These are phyloP conservation scores for Rhodotorula sp. DNA, from an alignment of 1,284 basidiomycete species.

Conservation along the genomic window DNA sequence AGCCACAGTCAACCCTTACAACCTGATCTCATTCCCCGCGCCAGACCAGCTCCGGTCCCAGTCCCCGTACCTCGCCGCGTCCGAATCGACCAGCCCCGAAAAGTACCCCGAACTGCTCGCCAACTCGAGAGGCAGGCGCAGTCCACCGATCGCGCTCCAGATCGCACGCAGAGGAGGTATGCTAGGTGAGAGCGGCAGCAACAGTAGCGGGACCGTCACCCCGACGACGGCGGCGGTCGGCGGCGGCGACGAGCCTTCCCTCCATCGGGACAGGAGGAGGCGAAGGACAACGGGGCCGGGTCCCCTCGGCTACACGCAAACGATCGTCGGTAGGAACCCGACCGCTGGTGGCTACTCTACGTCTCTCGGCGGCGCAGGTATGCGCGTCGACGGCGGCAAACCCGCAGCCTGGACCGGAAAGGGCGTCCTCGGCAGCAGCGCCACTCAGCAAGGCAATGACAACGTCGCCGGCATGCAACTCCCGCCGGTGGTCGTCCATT, in stretches of 20 bases:
- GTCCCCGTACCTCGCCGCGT: constrained; percentile 76
- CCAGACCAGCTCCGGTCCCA: constrained; percentile 58
- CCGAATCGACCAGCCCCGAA: constrained; percentile 70
- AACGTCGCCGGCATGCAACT: constrained; percentile 43
- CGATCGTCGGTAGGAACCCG: constrained; percentile 69
- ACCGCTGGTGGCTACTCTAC: no score
- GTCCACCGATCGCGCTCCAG: constrained; percentile 58
- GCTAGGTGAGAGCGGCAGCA: constrained; percentile 53
- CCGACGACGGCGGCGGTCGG: constrained; percentile 45
- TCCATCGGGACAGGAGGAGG: constrained; percentile 46
- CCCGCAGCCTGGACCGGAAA: constrained; percentile 5
- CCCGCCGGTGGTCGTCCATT: constrained; percentile 31
- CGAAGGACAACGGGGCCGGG: constrained; percentile 48
- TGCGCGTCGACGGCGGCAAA: constrained; percentile 60
- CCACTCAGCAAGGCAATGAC: no score
- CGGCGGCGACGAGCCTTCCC: neutral
- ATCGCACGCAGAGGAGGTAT: constrained; percentile 16
- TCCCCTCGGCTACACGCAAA: constrained; percentile 71
- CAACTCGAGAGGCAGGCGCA: constrained; percentile 56
- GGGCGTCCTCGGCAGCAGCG: no score
- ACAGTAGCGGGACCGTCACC: constrained; percentile 53
- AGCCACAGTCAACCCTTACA: constrained; percentile 24
- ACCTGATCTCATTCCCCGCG: constrained; percentile 69
- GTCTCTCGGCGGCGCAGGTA: constrained; percentile 59
- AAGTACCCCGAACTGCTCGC: constrained; percentile 69